These are phyloP conservation scores for Gastroboletus turbinatus DNA, from an alignment of 1,284 basidiomycete genomes.

Conservation along the genomic window DNA sequence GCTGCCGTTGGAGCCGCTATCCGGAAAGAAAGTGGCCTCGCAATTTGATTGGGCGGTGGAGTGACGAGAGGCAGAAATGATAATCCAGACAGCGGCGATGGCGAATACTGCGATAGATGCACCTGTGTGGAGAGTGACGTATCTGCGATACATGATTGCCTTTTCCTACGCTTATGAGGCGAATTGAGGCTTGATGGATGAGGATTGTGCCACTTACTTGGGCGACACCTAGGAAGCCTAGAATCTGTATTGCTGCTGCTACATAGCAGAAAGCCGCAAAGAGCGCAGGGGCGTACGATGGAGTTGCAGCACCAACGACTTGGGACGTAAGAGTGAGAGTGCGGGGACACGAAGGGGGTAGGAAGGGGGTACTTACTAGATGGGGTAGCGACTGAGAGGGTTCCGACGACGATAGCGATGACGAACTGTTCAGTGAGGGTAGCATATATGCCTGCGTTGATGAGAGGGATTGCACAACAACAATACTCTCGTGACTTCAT, in stretches of 20 bases:
- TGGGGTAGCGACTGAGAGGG: conserved; percentile 78
- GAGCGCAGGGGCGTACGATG: conserved; percentile 71
- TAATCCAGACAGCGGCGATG: conserved; percentile 77
- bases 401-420: conserved; percentile 69
- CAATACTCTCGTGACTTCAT: conserved; percentile 77
- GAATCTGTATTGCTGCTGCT: conserved; percentile 66
- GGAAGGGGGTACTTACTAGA: conserved; percentile 50
- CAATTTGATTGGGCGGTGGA: conserved; percentile 68
- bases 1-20: conserved; percentile 32
- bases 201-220: conserved; percentile 47
- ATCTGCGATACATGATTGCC: conserved; percentile 71
- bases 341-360: background rate
- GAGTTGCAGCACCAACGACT: conserved; percentile 86
- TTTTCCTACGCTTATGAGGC: conserved; percentile 59
- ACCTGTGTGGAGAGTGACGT: conserved; percentile 68
- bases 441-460: conserved; percentile 87
- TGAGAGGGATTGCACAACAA: conserved; percentile 81
- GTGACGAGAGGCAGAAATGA: conserved; percentile 76
- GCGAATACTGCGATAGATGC: conserved; percentile 63
- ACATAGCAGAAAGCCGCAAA: conserved; percentile 76
- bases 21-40: conserved; percentile 56
- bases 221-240: conserved; percentile 83
- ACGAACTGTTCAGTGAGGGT: conserved; percentile 75
- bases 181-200: background rate
- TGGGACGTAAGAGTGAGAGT: conserved; percentile 9